These are phyloP conservation scores for Geotrichum phurueaensis DNA, from an alignment of 1,139 yeast species.

Conservation along the genomic window DNA sequence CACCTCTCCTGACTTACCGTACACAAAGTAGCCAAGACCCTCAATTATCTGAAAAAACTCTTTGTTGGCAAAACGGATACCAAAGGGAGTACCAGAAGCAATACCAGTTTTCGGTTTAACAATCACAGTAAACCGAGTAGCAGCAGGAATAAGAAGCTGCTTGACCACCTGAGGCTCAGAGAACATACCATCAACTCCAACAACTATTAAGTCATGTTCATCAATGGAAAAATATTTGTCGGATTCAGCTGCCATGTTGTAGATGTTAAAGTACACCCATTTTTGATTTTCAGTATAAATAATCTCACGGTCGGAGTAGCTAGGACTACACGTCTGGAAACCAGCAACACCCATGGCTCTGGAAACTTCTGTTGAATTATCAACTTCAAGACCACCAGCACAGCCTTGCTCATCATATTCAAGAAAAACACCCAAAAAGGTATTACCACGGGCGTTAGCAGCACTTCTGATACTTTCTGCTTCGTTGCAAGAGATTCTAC, in stretches of 20 bases:
- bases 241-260: conserved; percentile 38
- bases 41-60: conserved; percentile 36
- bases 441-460: conserved; percentile 8
- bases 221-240: conserved; percentile 38
- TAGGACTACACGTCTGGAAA: conserved; percentile 28
- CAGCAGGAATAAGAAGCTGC: conserved; percentile 23
- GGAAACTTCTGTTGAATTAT: conserved; percentile 13
- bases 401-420: conserved; percentile 21
- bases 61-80: conserved; percentile 34
- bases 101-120: conserved; percentile 30
- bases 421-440: not conserved
- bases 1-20: conserved; percentile 23
- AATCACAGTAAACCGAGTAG: conserved; percentile 36
- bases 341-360: conserved; percentile 31
- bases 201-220: conserved; percentile 35
- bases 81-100: conserved; percentile 17
- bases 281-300: conserved; percentile 25
- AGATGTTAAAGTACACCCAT: conserved; percentile 29
- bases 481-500: conserved; percentile 33
- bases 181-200: conserved; percentile 37
- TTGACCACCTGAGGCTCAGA: conserved; percentile 31
- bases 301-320: conserved; percentile 29
- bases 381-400: conserved; percentile 7
- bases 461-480: conserved; percentile 20
- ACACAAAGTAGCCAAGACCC: conserved; percentile 32